Conservation (phyloP, 768 basidiomycete species). For the Russula sp. region DNA sequence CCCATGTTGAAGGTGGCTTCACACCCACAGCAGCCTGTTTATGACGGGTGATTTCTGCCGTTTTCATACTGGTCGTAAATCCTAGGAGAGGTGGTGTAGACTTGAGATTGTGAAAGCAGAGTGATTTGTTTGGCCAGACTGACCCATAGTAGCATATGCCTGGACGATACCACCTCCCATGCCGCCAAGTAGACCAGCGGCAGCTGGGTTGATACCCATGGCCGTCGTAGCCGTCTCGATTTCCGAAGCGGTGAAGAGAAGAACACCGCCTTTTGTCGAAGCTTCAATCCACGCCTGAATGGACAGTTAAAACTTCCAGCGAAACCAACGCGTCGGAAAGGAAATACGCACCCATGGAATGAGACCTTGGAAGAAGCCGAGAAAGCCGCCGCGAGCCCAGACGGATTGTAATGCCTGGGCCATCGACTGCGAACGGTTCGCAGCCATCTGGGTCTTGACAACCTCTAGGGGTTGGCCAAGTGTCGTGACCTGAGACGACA, state of each 20-base stretch:
- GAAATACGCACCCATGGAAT: constrained; percentile 84
- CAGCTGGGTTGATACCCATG: constrained; percentile 72
- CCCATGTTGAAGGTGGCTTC: constrained; percentile 88
- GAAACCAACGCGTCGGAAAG: neutral
- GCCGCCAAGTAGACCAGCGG: constrained; percentile 87
- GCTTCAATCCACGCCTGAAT: constrained; percentile 97
- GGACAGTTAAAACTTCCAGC: neutral
- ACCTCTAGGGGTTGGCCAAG: constrained; percentile 98
- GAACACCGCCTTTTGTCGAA: constrained; percentile 94
- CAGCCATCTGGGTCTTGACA: constrained; percentile 99
- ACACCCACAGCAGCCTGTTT: constrained; percentile 83
- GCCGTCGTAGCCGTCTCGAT: constrained; percentile 65
- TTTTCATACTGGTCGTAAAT: constrained; percentile 99
- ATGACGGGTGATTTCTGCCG: constrained; percentile 92
- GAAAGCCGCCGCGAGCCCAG: constrained; percentile 85
- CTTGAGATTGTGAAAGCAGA: neutral
- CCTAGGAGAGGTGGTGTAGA: constrained; percentile 42
- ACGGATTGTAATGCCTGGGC: constrained; percentile 75
- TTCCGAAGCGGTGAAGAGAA: constrained; percentile 94
- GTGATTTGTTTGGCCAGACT: constrained; percentile 30
- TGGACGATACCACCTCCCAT: constrained; percentile 98
- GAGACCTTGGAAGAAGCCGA: constrained; percentile 94
- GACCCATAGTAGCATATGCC: constrained; percentile 99
- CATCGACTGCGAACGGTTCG: constrained; percentile 92
- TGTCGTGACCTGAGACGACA: constrained; percentile 73